A percentile compares a stretch with the other conserved stretches of the same genome.
Conservation (phyloP, 2,329 filamentous ascomycete species). For the Xylaria polymorpha region DNA sequence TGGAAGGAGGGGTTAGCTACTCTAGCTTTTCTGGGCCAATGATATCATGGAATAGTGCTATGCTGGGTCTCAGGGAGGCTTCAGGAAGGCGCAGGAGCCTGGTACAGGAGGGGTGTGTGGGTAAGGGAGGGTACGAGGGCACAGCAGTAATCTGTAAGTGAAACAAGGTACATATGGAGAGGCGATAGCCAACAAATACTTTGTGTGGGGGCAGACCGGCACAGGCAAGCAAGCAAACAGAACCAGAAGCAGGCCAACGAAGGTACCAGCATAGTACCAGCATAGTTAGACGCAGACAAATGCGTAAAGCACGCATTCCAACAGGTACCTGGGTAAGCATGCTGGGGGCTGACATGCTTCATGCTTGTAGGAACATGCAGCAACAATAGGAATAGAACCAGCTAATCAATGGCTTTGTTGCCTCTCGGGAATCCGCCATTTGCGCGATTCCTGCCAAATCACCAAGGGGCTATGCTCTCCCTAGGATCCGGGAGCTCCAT, state of each 20-base stretch:
- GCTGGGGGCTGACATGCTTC: conserved; percentile 24
- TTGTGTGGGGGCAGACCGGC: conserved; percentile 26
- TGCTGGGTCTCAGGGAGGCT: conserved; percentile 33
- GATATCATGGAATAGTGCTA: conserved; percentile 40
- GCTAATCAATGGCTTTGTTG: background rate
- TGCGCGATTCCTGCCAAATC: background rate
- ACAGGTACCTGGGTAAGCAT: conserved; percentile 22
- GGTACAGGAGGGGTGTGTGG: conserved; percentile 37
- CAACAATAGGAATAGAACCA: conserved; percentile 13
- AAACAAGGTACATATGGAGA: conserved; percentile 21
- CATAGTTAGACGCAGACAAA: conserved; percentile 3
- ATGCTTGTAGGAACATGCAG: conserved; percentile 32
- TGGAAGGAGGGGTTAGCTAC: conserved; percentile 40
- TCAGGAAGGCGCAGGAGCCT: conserved; percentile 22
- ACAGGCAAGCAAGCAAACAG: conserved; percentile 20
- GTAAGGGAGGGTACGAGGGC: conserved; percentile 21
- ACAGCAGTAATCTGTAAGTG: background rate
- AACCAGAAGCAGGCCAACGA: conserved; percentile 16
- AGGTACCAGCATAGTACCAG: background rate
- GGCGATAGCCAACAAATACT: conserved; percentile 29
- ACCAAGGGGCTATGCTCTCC: background rate
- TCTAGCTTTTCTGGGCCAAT: conserved; percentile 40
- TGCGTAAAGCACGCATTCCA: conserved; percentile 12
- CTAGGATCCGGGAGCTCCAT: background rate
- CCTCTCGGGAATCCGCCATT: conserved; percentile 17